Percentiles rank a stretch among this genome's conserved stretches.
Conservation (phyloP, 1,139 yeast species). For the Blastobotrys aristatus region DNA sequence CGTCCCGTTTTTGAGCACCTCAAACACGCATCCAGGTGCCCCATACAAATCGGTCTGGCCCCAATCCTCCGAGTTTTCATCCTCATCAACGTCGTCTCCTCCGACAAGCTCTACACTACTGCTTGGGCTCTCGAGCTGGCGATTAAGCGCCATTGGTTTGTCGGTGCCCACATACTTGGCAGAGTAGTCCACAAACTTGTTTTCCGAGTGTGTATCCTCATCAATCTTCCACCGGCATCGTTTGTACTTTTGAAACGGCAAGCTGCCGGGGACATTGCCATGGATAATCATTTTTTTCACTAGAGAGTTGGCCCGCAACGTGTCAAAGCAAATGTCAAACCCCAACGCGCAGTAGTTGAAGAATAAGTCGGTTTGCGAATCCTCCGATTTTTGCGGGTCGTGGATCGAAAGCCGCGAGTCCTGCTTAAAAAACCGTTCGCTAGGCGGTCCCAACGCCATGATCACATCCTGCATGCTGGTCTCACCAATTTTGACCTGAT, state of each 20-base stretch:
- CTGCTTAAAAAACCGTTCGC: conserved; percentile 30
- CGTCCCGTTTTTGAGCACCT: conserved; percentile 26
- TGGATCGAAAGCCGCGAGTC: conserved; percentile 31
- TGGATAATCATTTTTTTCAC: conserved; percentile 31
- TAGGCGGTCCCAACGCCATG: conserved; percentile 32
- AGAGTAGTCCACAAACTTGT: conserved; percentile 16
- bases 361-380: conserved; percentile 23
- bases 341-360: conserved; percentile 33
- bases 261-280: conserved; percentile 33
- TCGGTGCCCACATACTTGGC: conserved; percentile 12
- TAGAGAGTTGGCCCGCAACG: conserved; percentile 21
- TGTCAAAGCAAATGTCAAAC: conserved; percentile 31
- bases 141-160: conserved; percentile 27
- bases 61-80: conserved; percentile 23
- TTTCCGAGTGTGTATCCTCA: conserved; percentile 20
- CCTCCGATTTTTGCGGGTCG: conserved; percentile 22
- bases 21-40: conserved; percentile 26
- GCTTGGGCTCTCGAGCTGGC: conserved; percentile 28
- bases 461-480: conserved; percentile 31
- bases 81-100: conserved; percentile 16
- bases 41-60: conserved; percentile 30
- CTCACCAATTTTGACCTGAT: conserved; percentile 15
- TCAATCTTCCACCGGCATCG: conserved; percentile 31
- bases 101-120: conserved; percentile 31
- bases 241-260: conserved; percentile 29